A percentile compares a stretch with the other conserved stretches of the same genome.
phyloP scores from a whole-genome alignment of 2,329 filamentous ascomycete genomes.

The Penicillium sp. region DNA sequence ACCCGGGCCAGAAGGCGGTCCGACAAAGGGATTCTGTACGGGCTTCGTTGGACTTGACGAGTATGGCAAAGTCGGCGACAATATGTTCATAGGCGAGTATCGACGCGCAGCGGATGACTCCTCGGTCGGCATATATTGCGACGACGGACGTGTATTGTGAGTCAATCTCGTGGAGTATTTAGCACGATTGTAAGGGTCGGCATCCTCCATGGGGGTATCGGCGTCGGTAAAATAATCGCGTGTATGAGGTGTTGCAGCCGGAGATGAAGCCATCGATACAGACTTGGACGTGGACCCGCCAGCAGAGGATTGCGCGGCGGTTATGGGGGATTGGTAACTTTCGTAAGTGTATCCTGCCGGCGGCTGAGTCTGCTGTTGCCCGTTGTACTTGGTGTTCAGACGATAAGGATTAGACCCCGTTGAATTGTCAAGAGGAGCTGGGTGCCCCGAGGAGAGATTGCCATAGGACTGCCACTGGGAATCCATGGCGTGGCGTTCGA shows the following conservation, averaged over 20 bases:
- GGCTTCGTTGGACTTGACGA: constrained; percentile 58
- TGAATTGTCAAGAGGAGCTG: constrained; percentile 62
- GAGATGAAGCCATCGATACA: constrained; percentile 56
- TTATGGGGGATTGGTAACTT: constrained; percentile 53
- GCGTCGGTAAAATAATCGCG: constrained; percentile 65
- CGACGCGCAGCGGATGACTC: constrained; percentile 80
- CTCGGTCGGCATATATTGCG: constrained; percentile 69
- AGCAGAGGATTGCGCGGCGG: constrained; percentile 30
- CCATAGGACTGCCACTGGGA: constrained; percentile 63
- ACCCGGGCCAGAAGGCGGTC: constrained; percentile 50
- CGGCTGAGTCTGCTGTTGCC: constrained; percentile 46
- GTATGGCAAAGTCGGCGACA: constrained; percentile 78
- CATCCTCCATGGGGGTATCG: constrained; percentile 83
- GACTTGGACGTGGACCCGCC: constrained; percentile 42
- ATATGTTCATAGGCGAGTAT: constrained; percentile 92
- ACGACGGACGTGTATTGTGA: constrained; percentile 66
- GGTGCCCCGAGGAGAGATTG: constrained; percentile 57
- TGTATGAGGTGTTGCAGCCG: constrained; percentile 57
- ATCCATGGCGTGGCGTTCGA: constrained; percentile 45
- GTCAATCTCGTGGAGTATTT: constrained; percentile 80
- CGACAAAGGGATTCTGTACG: constrained; percentile 45
- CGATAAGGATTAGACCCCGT: constrained; percentile 48
- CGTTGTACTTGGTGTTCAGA: constrained; percentile 46
- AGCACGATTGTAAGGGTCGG: constrained; percentile 76
- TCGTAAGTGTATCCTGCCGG: constrained; percentile 64